phyloP scores from a whole-genome alignment of 305 asterid species.

The Plantago rigida region DNA sequence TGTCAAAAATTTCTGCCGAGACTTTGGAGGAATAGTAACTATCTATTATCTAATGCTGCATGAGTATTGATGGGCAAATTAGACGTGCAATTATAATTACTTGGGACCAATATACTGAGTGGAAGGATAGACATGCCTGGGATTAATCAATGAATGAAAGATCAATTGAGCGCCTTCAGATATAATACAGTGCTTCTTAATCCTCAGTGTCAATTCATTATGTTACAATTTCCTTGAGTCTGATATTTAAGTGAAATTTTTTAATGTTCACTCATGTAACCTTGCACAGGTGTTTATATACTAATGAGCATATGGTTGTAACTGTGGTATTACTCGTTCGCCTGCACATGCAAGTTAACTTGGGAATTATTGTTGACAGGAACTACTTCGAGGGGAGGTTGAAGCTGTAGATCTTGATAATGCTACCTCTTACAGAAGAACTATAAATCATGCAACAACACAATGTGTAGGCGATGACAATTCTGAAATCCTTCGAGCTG shows the following conservation, averaged over 20 bases:
- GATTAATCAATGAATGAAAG: background rate
- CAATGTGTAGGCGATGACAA: slow-evolving; percentile 25
- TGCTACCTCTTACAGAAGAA: slow-evolving; percentile 33
- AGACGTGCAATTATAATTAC: background rate
- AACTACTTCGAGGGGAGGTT: slow-evolving; percentile 37
- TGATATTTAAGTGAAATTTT: background rate
- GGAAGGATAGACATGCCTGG: background rate
- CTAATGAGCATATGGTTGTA: background rate
- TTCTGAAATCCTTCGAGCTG: slow-evolving; percentile 28
- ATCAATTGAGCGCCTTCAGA: background rate
- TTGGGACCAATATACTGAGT: background rate
- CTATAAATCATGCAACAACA: slow-evolving; percentile 28
- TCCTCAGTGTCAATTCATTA: background rate
- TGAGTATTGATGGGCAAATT: background rate
- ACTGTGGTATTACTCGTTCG: background rate
- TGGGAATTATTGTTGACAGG: slow-evolving; percentile 25
- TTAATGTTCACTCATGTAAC: background rate
- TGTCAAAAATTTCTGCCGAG: background rate
- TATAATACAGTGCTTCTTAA: too few relatives aligned
- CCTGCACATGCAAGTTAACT: slow-evolving; percentile 12
- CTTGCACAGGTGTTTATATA: background rate
- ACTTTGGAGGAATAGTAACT: background rate
- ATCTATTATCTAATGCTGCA: background rate
- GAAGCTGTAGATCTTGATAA: slow-evolving; percentile 30
- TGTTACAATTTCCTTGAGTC: too few relatives aligned